A percentile compares a stretch with the other conserved stretches of the same genome.
Conservation (phyloP, 2,329 filamentous ascomycete genomes). For the Lasiodiplodia sp. region DNA sequence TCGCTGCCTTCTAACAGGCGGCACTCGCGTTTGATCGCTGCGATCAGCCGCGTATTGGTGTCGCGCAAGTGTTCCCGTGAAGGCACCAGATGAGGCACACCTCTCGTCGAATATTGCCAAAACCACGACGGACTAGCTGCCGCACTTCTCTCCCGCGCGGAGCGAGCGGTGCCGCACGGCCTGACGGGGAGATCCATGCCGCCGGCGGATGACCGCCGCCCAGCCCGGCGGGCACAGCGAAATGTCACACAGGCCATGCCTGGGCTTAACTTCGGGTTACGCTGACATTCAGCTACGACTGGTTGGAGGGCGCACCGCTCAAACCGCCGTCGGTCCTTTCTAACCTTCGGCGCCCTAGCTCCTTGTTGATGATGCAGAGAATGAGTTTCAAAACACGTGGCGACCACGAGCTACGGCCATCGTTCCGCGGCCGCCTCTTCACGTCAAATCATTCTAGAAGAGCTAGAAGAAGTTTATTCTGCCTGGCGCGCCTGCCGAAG, state of each 20-base stretch:
- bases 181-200: neutral
- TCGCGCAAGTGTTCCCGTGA: conserved; percentile 9
- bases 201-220: neutral
- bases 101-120: neutral
- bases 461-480: neutral
- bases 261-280: neutral
- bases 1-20: conserved; percentile 20
- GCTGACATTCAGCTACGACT: neutral
- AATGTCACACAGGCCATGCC: too few species aligned
- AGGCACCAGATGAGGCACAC: conserved; percentile 6
- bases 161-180: neutral
- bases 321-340: neutral
- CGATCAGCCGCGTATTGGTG: conserved; percentile 6
- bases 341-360: neutral
- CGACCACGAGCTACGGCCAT: neutral
- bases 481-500: neutral
- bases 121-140: too few species aligned
- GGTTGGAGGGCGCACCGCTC: neutral
- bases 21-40: conserved; percentile 12
- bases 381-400: conserved; percentile 6
- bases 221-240: too few species aligned
- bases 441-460: neutral
- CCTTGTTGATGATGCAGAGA: neutral
- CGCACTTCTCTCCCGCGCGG: neutral
- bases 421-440: neutral